Base-by-base conservation (phyloP, 805 yeast species). In the Osmozyma mogii region DNA sequence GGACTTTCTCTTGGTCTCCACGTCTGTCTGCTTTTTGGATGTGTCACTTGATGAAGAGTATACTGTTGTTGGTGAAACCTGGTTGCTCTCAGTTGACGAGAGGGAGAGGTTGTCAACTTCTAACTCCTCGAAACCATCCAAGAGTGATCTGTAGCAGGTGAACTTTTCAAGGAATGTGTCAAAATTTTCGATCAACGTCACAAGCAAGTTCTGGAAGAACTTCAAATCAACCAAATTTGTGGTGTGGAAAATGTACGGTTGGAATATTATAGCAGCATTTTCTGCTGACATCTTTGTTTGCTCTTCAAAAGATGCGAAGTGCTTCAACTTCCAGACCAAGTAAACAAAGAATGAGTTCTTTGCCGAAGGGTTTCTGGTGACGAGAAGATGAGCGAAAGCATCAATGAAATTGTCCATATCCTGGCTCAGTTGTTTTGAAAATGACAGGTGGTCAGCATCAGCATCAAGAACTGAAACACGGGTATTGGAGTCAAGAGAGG, bases 251-350 rank as follows among this genome's bases (percentile, higher is more conserved):
- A 56, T 34, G 30, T 53, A 52, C 8, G 58, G 61, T 32, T 52
- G 59, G 35, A 54, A 56, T 17, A 56, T 49, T 15, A 54, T 56
- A 9, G 60, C 43, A 19, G 39, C 43, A 31, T 54, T 54, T 19
- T 42, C 37, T 9, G 45, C 32, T 5, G 52, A 34, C 61, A 56
- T 56, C 20, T 50, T 50, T 4, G 61, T 56, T 2, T 35, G 22
- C 2, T 33, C 39, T 20, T 38, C 41, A 23, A 41, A 40, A 3
- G 27, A 15, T 15, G 44, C 33, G n/a, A 56, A 32, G 12, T 32
- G 25, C 15, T 33, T 24, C 26, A 50, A 30, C 27, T 32, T 34
- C 10, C 35, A 27, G 15, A 50, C 25, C 17, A 45, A 25, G 38
- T 40, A 50, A 7, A 50, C 17, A 27, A 47, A 41, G 6, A 49